These are phyloP conservation scores for Candida vartiovaarae DNA, from an alignment of 805 yeast species.

Conservation along the genomic window DNA sequence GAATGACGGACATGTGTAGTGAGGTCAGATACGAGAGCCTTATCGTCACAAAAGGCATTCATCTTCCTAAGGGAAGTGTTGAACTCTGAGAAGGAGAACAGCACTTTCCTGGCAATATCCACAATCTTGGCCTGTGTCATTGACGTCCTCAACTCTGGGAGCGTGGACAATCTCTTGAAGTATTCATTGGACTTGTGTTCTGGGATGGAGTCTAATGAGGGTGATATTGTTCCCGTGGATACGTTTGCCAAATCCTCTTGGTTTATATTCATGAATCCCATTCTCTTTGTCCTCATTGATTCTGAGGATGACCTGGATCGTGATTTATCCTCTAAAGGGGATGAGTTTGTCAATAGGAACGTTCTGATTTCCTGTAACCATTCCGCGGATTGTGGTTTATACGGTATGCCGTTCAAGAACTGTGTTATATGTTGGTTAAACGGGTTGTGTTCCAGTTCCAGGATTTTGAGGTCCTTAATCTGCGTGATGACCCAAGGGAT, in stretches of 20 bases:
- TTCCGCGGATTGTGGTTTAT: slow-evolving; percentile 33
- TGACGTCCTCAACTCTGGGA: slow-evolving; percentile 40
- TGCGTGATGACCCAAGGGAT: slow-evolving; percentile 48
- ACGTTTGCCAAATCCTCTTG: slow-evolving; percentile 28
- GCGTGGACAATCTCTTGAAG: slow-evolving; percentile 55
- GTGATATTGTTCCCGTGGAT: slow-evolving; percentile 6
- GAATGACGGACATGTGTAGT: slow-evolving; percentile 44
- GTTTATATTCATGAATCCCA: slow-evolving; percentile 54
- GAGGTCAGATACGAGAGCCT: slow-evolving; percentile 45
- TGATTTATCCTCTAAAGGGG: background rate
- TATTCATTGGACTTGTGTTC: slow-evolving; percentile 54
- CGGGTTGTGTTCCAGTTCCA: slow-evolving; percentile 62
- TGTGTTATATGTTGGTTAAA: slow-evolving; percentile 40
- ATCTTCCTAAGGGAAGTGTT: slow-evolving; percentile 52
- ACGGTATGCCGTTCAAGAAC: slow-evolving; percentile 30
- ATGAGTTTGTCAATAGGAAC: slow-evolving; percentile 3
- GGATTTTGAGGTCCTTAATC: slow-evolving; percentile 43
- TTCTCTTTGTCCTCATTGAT: slow-evolving; percentile 55
- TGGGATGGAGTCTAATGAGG: slow-evolving; percentile 17
- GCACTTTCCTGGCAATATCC: slow-evolving; percentile 50
- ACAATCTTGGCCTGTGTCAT: slow-evolving; percentile 22
- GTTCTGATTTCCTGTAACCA: slow-evolving; percentile 28
- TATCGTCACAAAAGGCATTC: slow-evolving; percentile 51
- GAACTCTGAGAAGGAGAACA: slow-evolving; percentile 58
- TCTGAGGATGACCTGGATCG: slow-evolving; percentile 33